phyloP scores from a whole-genome alignment of 345 rosid genomes.

The Ailanthus altissimus region DNA sequence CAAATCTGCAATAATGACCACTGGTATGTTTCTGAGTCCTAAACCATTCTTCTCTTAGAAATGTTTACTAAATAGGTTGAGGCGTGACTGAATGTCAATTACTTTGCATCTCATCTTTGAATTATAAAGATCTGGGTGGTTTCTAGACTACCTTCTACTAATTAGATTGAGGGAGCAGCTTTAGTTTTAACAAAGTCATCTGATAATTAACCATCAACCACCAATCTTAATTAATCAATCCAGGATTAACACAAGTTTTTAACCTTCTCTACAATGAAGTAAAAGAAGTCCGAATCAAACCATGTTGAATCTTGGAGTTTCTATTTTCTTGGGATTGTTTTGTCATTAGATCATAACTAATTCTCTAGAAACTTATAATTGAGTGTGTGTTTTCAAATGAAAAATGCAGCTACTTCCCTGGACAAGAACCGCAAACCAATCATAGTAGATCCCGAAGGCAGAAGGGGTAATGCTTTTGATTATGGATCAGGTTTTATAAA shows the following conservation, averaged over 20 bases:
- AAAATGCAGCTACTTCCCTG: slow-evolving; percentile 45
- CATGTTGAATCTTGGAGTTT: neutral
- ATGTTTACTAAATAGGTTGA: neutral
- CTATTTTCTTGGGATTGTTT: neutral
- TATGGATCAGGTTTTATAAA: slow-evolving; percentile 55
- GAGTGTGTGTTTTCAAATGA: slow-evolving; percentile 13
- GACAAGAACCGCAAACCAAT: slow-evolving; percentile 43
- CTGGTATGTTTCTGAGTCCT: slow-evolving; percentile 40
- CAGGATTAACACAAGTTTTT: neutral
- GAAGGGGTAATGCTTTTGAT: slow-evolving; percentile 51
- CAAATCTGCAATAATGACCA: slow-evolving; percentile 78
- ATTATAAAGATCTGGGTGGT: neutral
- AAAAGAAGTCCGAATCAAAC: neutral
- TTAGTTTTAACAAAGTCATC: neutral
- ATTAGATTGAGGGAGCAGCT: neutral
- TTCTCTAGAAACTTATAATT: slow-evolving; percentile 7
- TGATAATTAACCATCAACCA: neutral
- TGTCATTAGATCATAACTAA: neutral
- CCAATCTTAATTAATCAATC: neutral
- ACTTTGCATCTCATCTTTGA: neutral
- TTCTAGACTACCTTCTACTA: neutral
- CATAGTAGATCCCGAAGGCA: slow-evolving; percentile 49
- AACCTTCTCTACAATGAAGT: neutral
- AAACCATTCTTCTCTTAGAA: neutral
- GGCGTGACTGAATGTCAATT: neutral